Percentiles rank a stretch among this genome's conserved stretches.
Evolutionary conservation across 2,329 filamentous ascomycete genomes (phyloP).

Genomic region (Neophaeococcomyces aloes): DNA sequence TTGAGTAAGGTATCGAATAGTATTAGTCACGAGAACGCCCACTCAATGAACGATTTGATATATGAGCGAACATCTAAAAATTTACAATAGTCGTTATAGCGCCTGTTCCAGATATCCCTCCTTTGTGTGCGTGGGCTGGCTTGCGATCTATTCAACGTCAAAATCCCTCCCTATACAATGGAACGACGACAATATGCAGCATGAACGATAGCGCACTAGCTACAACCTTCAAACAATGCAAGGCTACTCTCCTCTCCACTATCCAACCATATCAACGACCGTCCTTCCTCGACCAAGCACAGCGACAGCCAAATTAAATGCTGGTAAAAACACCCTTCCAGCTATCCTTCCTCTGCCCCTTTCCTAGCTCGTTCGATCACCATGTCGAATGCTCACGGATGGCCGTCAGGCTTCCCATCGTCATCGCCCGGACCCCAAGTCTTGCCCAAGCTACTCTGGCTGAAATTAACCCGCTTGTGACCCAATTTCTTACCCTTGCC

Average conservation of each 20-base stretch:
- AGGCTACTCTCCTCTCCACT: background rate
- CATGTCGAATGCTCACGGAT: background rate
- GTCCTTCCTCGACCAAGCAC: too few relatives aligned
- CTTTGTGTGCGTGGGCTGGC: constrained; percentile 1
- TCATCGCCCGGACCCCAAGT: constrained; percentile 10
- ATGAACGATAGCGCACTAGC: too few relatives aligned
- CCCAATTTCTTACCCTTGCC: constrained; percentile 6
- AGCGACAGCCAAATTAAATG: too few relatives aligned
- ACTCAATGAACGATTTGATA: too few relatives aligned
- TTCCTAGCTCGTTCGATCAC: background rate
- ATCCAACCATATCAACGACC: background rate
- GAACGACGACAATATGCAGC: too few relatives aligned
- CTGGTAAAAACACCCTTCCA: background rate
- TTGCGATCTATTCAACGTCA: background rate
- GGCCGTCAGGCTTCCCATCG: constrained; percentile 8
- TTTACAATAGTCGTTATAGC: background rate
- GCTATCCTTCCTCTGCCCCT: background rate
- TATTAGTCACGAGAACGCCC: too few relatives aligned
- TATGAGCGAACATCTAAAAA: too few relatives aligned
- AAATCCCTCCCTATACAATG: background rate
- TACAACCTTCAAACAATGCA: background rate
- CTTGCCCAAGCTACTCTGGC: constrained; percentile 16
- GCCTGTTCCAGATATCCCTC: background rate
- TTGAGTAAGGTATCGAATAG: too few relatives aligned
- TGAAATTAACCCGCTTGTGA: constrained; percentile 22